Conservation (phyloP, 352 stramenopile genomes). For the Paralagenidium karlingii region DNA sequence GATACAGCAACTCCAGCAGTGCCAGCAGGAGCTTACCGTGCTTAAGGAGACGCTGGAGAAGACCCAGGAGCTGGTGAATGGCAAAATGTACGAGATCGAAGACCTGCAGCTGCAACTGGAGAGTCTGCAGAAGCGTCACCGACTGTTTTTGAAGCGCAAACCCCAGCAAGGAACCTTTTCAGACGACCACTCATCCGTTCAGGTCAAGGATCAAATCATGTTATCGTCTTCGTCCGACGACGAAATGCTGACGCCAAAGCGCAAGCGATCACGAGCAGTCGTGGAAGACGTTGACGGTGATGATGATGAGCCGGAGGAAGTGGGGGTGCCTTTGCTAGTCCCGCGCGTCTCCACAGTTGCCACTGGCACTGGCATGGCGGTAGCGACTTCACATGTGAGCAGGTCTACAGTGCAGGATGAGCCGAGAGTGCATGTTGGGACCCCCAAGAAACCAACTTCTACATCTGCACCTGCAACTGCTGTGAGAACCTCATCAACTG, state of each 20-base stretch:
- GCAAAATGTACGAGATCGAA: constrained; percentile 48
- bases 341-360: no score
- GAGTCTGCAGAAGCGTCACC: constrained; percentile 35
- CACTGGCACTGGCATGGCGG: no score
- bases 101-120: constrained; percentile 55
- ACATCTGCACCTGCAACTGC: constrained; percentile 2
- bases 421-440: not conserved
- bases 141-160: constrained; percentile 7
- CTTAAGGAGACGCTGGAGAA: no score
- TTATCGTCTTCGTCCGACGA: not conserved
- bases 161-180: not conserved
- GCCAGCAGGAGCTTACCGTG: no score
- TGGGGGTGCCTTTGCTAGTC: no score
- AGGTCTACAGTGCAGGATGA: no score
- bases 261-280: constrained; percentile 8
- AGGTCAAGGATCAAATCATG: not conserved
- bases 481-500: constrained; percentile 1
- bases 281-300: constrained; percentile 8
- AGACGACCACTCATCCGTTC: not conserved
- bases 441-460: not conserved
- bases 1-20: no score
- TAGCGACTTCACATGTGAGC: no score
- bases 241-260: not conserved
- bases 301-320: no score
- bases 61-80: constrained; percentile 21